Base-by-base conservation (phyloP, 2,329 filamentous ascomycete genomes). In the Ascochyta viciae-villosae region DNA sequence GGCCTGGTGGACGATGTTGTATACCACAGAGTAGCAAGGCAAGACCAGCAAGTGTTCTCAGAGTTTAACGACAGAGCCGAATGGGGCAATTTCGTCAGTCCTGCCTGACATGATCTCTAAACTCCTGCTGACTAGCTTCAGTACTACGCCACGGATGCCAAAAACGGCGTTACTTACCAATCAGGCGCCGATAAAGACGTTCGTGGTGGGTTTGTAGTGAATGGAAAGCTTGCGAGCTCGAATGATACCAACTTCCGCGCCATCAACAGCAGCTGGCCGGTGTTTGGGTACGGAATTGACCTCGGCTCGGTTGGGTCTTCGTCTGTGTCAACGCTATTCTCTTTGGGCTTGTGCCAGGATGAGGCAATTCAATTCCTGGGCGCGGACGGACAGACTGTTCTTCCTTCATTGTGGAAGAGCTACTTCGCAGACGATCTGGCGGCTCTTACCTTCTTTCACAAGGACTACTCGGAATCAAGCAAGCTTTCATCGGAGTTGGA, bases 21-120 rank as follows among this genome's bases (percentile, higher is more conserved):
- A 48, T 81, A 83, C 1, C 91, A 87, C 86, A 85, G 81, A 57
- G 78, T 91, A 24, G 81, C 82, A 50, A 82, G 87, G 31, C 77
- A 77, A 54, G 71, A 80, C 4, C 85, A 94, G 73, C 80, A 89
- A 70, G 79, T 90, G 12, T 84, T 95, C 50, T 90, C 89, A 0
- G 92, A 96, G 74, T 62, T 83, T 50, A 77, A 77, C 38, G 92
- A 96, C 67, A 87, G 88, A 40, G 85, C 89, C 1, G 91, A 96
- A 83, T 96, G 92, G 92, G 92, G 92, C 3, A 89, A 86, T 22
- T 75, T 96, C 52, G 74, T 71, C 84, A 90, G 74, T 91, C 95
- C 70, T 88, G 27, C 27, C 88, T 19, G 91, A 82, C 2, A 89
- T 90, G 19, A 37, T 82, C 87, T 68, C 85, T 85, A 19, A 79